These are phyloP conservation scores for Darksidea phi DNA, from an alignment of 495 filamentous ascomycete genomes.

Conservation along the genomic window DNA sequence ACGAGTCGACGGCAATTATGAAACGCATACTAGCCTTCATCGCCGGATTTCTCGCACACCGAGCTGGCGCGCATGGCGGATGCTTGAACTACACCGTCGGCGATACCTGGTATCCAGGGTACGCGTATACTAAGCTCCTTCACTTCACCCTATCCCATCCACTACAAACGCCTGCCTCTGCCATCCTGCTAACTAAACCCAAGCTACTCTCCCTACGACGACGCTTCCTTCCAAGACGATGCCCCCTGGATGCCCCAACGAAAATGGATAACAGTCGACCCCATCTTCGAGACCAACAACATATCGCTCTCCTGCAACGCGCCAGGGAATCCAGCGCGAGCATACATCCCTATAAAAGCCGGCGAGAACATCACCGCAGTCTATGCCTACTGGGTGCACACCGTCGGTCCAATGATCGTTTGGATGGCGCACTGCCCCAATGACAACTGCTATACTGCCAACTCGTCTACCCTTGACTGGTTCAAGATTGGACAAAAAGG, in stretches of 20 bases:
- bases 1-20: constrained; percentile 3
- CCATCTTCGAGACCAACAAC: constrained; percentile 55
- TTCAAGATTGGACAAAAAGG: constrained; percentile 46
- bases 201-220: constrained; percentile 47
- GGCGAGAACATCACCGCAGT: constrained; percentile 52
- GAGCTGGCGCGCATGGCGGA: constrained; percentile 52
- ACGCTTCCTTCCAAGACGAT: constrained; percentile 41
- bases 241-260: constrained; percentile 50
- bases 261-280: constrained; percentile 46
- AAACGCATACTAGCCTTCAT: constrained; percentile 3
- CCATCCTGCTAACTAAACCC: neutral
- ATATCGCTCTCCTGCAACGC: constrained; percentile 54
- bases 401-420: constrained; percentile 56
- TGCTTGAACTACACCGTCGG: constrained; percentile 58
- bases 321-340: constrained; percentile 51
- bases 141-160: constrained; percentile 5
- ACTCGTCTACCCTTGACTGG: constrained; percentile 51
- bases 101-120: constrained; percentile 52
- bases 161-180: neutral
- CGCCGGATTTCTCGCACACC: constrained; percentile 12
- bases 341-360: constrained; percentile 47
- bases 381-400: constrained; percentile 59
- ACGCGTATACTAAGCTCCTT: neutral
- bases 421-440: constrained; percentile 54
- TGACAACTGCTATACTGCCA: constrained; percentile 49